phyloP scores from a whole-genome alignment of 2,329 filamentous ascomycete genomes.

The Ophiognomonia clavigignenti-juglandacearum region DNA sequence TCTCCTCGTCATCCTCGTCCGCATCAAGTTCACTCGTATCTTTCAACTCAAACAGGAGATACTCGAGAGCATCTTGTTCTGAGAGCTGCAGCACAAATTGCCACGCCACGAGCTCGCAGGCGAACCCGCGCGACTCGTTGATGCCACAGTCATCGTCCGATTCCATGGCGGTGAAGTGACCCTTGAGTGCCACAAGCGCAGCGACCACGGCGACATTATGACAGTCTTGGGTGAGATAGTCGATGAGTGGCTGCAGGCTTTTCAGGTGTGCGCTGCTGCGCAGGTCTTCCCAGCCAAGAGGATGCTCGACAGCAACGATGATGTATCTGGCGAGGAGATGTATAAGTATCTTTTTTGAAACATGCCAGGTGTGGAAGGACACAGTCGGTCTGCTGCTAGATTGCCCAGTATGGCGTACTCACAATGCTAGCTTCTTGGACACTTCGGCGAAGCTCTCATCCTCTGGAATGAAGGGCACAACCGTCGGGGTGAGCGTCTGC shows the following conservation, averaged over 20 bases:
- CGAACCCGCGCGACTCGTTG: conserved; percentile 10
- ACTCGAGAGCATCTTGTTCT: conserved; percentile 10
- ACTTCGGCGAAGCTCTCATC: conserved; percentile 9
- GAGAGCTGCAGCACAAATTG: conserved; percentile 9
- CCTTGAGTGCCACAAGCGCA: conserved; percentile 8
- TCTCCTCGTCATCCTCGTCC: conserved; percentile 1
- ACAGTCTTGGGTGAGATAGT: conserved; percentile 9
- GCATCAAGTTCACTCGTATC: background rate
- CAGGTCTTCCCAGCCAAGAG: conserved; percentile 9
- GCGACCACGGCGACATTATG: conserved; percentile 6
- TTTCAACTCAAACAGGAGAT: conserved; percentile 8
- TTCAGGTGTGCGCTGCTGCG: conserved; percentile 10
- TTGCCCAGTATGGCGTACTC: too few relatives aligned
- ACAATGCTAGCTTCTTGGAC: conserved; percentile 12
- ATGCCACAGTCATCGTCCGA: conserved; percentile 6
- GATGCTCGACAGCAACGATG: conserved; percentile 7
- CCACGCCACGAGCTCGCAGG: conserved; percentile 12
- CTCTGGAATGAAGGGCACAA: conserved; percentile 7
- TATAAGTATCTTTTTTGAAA: too few relatives aligned
- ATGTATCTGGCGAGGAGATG: conserved; percentile 3
- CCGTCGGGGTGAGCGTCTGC: background rate
- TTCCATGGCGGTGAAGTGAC: conserved; percentile 10
- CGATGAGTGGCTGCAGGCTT: conserved; percentile 9
- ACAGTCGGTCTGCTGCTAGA: too few relatives aligned
- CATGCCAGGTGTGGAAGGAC: background rate